Conservation (phyloP, 805 yeast genomes). For the Tetrapisispora nanseiensis region DNA sequence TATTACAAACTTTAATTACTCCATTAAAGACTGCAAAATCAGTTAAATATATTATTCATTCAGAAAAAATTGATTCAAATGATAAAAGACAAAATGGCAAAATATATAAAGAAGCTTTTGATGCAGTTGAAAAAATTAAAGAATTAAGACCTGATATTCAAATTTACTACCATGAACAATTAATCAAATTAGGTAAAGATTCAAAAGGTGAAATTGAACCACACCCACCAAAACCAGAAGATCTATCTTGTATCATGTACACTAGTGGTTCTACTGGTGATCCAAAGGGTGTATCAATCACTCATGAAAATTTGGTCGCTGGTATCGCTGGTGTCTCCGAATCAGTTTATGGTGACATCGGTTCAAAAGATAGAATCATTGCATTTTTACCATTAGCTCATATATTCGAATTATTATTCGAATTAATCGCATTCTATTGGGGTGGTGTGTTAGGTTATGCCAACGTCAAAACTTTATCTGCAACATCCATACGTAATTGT, state of each 20-base stretch:
- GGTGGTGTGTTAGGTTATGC: constrained; percentile 88
- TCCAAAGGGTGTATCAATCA: constrained; percentile 67
- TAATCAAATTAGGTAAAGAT: constrained; percentile 52
- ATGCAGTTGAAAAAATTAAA: constrained; percentile 49
- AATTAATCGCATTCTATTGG: constrained; percentile 73
- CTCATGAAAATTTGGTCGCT: constrained; percentile 60
- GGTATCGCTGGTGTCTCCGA: constrained; percentile 78
- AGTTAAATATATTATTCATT: constrained; percentile 63
- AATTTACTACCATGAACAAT: constrained; percentile 56
- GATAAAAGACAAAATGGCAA: constrained; percentile 58
- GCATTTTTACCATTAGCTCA: constrained; percentile 94
- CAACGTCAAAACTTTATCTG: constrained; percentile 81
- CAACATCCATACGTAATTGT: constrained; percentile 72
- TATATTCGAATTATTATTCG: constrained; percentile 86
- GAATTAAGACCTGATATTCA: constrained; percentile 69
- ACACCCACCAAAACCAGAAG: constrained; percentile 39
- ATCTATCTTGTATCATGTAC: constrained; percentile 55
- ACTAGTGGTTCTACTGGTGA: constrained; percentile 74
- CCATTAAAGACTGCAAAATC: constrained; percentile 58
- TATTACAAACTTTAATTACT: constrained; percentile 54
- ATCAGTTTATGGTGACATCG: constrained; percentile 47
- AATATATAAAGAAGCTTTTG: constrained; percentile 45
- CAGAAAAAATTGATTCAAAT: constrained; percentile 48
- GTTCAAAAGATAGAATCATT: constrained; percentile 58
- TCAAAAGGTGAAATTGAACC: constrained; percentile 34